Conservation (phyloP, 2,329 filamentous ascomycete genomes). For the Paecilomyces variotii region DNA sequence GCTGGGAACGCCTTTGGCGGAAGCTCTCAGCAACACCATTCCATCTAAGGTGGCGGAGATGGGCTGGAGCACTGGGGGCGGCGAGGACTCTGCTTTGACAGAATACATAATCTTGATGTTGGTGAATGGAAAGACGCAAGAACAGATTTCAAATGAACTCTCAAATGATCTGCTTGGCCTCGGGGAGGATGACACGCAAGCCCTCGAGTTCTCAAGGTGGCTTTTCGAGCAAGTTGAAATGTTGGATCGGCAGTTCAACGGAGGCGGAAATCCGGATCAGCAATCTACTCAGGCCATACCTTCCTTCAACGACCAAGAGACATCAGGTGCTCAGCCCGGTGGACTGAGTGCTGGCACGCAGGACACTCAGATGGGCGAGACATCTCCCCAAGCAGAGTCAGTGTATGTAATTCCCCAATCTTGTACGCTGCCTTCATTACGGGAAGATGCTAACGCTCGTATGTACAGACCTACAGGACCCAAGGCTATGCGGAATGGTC, state of each 20-base stretch:
- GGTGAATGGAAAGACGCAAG: slow-evolving; percentile 85
- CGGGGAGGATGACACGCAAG: slow-evolving; percentile 71
- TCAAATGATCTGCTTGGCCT: slow-evolving; percentile 79
- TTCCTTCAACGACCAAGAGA: slow-evolving; percentile 28
- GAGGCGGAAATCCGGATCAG: slow-evolving; percentile 25
- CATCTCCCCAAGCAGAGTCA: slow-evolving; percentile 28
- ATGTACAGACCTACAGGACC: slow-evolving; percentile 75
- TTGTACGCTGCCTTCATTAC: background rate
- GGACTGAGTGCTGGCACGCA: slow-evolving; percentile 35
- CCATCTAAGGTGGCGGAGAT: slow-evolving; percentile 88
- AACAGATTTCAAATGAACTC: slow-evolving; percentile 81
- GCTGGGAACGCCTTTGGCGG: slow-evolving; percentile 72
- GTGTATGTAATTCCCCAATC: slow-evolving; percentile 22
- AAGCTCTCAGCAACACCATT: slow-evolving; percentile 72
- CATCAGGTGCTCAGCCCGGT: slow-evolving; percentile 11
- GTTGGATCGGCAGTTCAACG: slow-evolving; percentile 57
- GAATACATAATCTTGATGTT: slow-evolving; percentile 98
- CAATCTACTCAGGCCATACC: slow-evolving; percentile 23
- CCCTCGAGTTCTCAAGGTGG: slow-evolving; percentile 80
- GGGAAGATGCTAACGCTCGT: slow-evolving; percentile 30
- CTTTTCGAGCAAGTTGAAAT: slow-evolving; percentile 78
- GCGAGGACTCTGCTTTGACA: slow-evolving; percentile 72
- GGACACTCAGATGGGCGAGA: slow-evolving; percentile 67
- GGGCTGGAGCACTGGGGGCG: slow-evolving; percentile 79
- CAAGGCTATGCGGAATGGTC: slow-evolving; percentile 81